phyloP scores from a whole-genome alignment of 2,329 filamentous ascomycete species.

The Nemania sp. region DNA sequence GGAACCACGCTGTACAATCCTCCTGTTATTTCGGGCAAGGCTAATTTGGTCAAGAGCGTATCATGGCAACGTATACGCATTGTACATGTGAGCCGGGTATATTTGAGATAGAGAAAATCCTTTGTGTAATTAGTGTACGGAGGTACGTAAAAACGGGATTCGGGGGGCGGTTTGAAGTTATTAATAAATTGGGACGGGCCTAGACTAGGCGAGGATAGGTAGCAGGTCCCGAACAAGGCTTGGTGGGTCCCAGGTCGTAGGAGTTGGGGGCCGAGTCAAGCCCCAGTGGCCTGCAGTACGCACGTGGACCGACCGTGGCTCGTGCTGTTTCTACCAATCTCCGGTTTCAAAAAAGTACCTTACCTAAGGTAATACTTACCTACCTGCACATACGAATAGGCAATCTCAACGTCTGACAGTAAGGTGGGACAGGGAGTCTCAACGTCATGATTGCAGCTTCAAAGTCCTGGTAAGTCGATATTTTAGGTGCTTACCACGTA shows the following conservation, averaged over 20 bases:
- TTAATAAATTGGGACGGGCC: constrained; percentile 18
- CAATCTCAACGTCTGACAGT: not conserved
- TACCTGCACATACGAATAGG: no score
- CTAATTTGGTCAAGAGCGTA: constrained; percentile 15
- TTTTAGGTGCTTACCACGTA: constrained; percentile 8
- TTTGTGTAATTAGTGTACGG: constrained; percentile 1
- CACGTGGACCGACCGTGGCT: constrained; percentile 19
- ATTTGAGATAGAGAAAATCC: constrained; percentile 24
- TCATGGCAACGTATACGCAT: not conserved
- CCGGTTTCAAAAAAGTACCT: no score
- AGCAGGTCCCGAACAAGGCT: not conserved
- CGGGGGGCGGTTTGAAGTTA: constrained; percentile 25
- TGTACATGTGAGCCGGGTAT: constrained; percentile 7
- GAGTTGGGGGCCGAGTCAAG: constrained; percentile 1
- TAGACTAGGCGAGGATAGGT: not conserved
- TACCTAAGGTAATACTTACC: no score
- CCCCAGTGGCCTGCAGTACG: not conserved
- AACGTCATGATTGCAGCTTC: no score
- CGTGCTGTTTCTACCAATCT: no score
- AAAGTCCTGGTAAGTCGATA: no score
- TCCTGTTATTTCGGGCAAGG: constrained; percentile 22
- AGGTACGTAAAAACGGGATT: constrained; percentile 16
- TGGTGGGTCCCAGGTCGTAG: not conserved
- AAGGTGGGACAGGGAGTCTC: not conserved
- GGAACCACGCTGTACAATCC: constrained; percentile 14